phyloP scores from a whole-genome alignment of 495 filamentous ascomycete genomes.

The Penicillium herquei region DNA sequence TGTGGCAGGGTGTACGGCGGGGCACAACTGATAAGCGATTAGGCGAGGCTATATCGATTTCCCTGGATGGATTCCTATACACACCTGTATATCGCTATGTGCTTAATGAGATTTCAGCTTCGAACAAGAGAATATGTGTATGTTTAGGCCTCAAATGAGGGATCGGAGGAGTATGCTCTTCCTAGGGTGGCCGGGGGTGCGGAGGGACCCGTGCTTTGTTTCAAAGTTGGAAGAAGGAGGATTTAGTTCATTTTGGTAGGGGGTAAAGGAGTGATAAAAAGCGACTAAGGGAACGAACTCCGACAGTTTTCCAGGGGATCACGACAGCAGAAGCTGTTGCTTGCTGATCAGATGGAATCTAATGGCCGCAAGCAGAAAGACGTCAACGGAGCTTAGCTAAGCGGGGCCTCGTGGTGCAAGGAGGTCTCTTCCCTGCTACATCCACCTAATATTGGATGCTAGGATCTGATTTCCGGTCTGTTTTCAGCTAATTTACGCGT shows the following conservation, averaged over 20 bases:
- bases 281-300: conserved; percentile 6
- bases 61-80: neutral
- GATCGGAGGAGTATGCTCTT: conserved; percentile 16
- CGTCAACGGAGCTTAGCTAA: conserved; percentile 27
- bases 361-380: conserved; percentile 35
- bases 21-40: conserved; percentile 28
- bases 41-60: conserved; percentile 5
- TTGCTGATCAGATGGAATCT: conserved; percentile 24
- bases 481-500: neutral
- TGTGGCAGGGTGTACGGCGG: conserved; percentile 14
- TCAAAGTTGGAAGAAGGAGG: conserved; percentile 22
- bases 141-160: conserved; percentile 11
- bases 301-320: conserved; percentile 1
- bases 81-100: neutral
- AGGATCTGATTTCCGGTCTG: neutral
- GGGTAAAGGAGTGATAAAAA: conserved; percentile 6
- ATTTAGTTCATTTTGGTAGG: conserved; percentile 10
- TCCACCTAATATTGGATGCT: no score
- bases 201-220: conserved; percentile 44
- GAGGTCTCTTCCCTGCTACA: neutral
- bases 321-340: conserved; percentile 13
- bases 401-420: neutral
- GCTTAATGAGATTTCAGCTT: neutral
- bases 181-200: conserved; percentile 19
- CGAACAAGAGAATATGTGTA: conserved; percentile 1